Conservation (phyloP, 192 early-diverging fungal species). For the Chytriomyces sp. region DNA sequence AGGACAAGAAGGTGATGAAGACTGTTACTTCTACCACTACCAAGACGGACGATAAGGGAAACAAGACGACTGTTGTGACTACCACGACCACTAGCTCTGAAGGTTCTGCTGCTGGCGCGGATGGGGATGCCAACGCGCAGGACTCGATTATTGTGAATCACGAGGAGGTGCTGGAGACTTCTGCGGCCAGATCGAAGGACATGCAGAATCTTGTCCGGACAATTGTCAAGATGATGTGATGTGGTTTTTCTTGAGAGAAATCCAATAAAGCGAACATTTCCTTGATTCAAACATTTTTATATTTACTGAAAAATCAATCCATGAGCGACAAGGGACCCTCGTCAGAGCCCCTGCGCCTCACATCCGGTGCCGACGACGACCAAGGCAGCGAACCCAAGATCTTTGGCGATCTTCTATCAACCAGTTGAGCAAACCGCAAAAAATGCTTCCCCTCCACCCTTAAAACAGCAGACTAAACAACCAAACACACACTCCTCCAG, state of each 20-base stretch:
- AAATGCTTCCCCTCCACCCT: no score
- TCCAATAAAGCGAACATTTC: no score
- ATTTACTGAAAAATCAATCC: background rate
- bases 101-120: slow-evolving; percentile 15
- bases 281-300: background rate
- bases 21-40: background rate
- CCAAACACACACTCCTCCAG: background rate
- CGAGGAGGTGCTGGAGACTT: slow-evolving; percentile 72
- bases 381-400: background rate
- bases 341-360: slow-evolving; percentile 10
- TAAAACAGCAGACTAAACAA: no score
- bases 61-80: background rate
- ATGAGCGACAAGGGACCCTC: no score
- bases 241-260: background rate
- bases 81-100: slow-evolving; percentile 5
- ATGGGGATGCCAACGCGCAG: slow-evolving; percentile 30
- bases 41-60: slow-evolving; percentile 6
- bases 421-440: background rate
- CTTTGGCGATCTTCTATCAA: slow-evolving; percentile 21
- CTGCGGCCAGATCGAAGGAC: slow-evolving; percentile 56
- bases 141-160: slow-evolving; percentile 59
- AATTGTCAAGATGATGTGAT: slow-evolving; percentile 47
- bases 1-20: background rate
- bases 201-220: slow-evolving; percentile 61
- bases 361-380: slow-evolving; percentile 5